Conservation (phyloP, 169 alveolate genomes). For the Eimeria maxima region DNA sequence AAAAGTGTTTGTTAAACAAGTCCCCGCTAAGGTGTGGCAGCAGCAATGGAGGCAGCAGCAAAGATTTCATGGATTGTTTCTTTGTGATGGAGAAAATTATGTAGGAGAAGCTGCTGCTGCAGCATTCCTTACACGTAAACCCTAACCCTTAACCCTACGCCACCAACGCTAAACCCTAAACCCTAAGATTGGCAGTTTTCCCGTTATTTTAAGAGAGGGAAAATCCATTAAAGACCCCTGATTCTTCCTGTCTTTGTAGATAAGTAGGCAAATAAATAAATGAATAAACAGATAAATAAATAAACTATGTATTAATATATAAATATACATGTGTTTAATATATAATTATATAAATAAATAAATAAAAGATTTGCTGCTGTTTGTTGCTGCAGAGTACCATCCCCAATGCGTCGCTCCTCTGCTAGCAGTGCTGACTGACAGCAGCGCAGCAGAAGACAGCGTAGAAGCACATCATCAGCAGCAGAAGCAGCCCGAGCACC, state of each 20-base stretch:
- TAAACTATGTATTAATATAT: too few species aligned
- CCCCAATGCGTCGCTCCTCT: conserved; percentile 86
- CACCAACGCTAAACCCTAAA: too few species aligned
- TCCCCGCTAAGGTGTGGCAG: conserved; percentile 89
- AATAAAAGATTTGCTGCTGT: too few species aligned
- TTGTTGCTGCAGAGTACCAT: conserved; percentile 1
- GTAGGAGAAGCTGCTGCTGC: conserved; percentile 91
- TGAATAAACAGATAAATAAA: too few species aligned
- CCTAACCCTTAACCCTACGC: too few species aligned
- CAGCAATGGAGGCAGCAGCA: conserved; percentile 88
- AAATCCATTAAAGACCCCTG: too few species aligned
- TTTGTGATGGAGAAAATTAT: conserved; percentile 91
- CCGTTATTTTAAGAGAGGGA: too few species aligned
- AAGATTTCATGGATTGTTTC: conserved; percentile 88
- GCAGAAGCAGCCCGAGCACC: not conserved
- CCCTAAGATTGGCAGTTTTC: too few species aligned
- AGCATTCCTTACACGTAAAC: conserved; percentile 84
- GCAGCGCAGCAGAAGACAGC: conserved; percentile 85
- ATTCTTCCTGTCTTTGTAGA: not conserved
- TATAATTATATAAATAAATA: too few species aligned
- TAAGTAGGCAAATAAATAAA: too few species aligned
- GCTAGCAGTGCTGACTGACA: conserved; percentile 86
- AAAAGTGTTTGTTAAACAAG: conserved; percentile 86
- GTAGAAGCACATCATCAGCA: not conserved
- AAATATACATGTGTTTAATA: too few species aligned